Evolutionary conservation across 2,329 filamentous ascomycete genomes (phyloP).

Genomic region (Aureobasidium pullulans): DNA sequence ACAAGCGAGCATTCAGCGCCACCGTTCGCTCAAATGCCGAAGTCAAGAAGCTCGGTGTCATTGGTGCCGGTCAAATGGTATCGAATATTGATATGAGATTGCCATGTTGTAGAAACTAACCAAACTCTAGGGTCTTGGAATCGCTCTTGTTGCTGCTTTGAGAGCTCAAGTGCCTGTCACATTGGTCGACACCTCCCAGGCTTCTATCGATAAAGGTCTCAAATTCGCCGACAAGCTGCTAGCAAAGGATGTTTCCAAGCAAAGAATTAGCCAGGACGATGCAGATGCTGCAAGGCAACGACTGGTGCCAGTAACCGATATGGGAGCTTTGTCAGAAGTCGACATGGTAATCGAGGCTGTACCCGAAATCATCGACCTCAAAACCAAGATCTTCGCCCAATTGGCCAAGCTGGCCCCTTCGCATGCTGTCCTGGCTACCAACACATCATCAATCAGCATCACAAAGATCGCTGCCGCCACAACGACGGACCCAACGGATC

Average conservation of each 20-base stretch:
- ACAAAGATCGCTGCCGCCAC: slow-evolving; percentile 82
- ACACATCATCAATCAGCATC: slow-evolving; percentile 98
- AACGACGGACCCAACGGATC: slow-evolving; percentile 73
- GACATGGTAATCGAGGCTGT: slow-evolving; percentile 98
- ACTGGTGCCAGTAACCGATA: slow-evolving; percentile 61
- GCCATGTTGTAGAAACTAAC: slow-evolving; percentile 14
- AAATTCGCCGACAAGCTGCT: slow-evolving; percentile 92
- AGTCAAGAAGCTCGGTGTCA: no score
- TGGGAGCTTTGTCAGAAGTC: slow-evolving; percentile 71
- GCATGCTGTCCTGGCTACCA: slow-evolving; percentile 88
- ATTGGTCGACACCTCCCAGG: slow-evolving; percentile 75
- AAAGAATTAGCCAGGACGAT: slow-evolving; percentile 73
- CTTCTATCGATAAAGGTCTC: slow-evolving; percentile 79
- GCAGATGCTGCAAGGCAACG: slow-evolving; percentile 65
- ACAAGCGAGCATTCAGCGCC: no score
- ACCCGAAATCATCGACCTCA: slow-evolving; percentile 82
- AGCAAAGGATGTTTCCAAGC: slow-evolving; percentile 84
- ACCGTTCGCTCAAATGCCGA: no score
- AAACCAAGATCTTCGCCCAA: slow-evolving; percentile 77
- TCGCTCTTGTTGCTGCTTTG: slow-evolving; percentile 86
- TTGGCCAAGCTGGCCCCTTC: slow-evolving; percentile 74
- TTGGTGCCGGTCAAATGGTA: no score
- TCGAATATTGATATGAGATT: no score
- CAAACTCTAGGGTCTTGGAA: slow-evolving; percentile 69
- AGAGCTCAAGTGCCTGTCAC: slow-evolving; percentile 77